Evolutionary conservation across 139 green algal species (phyloP), one percentile per base, ranked within the genome.

Genomic region (Yamagishiella unicocca): DNA sequence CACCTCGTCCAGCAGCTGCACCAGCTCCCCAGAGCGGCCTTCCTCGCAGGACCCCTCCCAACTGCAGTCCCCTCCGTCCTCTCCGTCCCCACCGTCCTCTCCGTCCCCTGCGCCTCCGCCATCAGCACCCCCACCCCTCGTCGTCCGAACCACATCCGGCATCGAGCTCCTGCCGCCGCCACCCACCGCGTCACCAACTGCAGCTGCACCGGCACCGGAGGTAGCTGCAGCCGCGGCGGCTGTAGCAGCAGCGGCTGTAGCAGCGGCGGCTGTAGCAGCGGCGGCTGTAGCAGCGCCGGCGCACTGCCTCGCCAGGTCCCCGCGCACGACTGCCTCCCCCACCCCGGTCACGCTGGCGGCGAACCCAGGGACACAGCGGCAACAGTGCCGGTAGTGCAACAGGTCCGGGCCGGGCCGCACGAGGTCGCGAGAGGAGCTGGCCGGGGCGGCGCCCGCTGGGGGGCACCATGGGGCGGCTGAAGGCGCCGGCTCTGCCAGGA

Each of bases 291-390:
- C 83, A 54, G 37, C 62, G 66, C 0, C 68, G 43, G 17, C 71
- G 25, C 53, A 76, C 42, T 10, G 29, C 22, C 87, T 78, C 0
- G 95, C 96, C 37, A 98, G 77, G n/a, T 83, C 46, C 8, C 89
- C 89, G 0, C 88, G 87, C 79, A 98, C 95, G 35, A 98, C 89
- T 2, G 73, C 83, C 90, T 98, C 74, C 31, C 74, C 74, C 1
- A 67, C 74, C 14, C 74, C 95, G 10, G 93, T 95, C 10, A 94
- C 92, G 55, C 95, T 97, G 50, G 87, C 90, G 7, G 86, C 94
- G 14, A 96, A 88, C 0, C 84, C 90, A 76, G 89, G 45, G 50
- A 43, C 25, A 45, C 43, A 80, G 62, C 54, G n/a, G 62, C 75
- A 45, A 2, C 25, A 29, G 81, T 42, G 27, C 27, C n/a, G 40